phyloP scores from a whole-genome alignment of 306 rosid genomes.

The Inga laurina region DNA sequence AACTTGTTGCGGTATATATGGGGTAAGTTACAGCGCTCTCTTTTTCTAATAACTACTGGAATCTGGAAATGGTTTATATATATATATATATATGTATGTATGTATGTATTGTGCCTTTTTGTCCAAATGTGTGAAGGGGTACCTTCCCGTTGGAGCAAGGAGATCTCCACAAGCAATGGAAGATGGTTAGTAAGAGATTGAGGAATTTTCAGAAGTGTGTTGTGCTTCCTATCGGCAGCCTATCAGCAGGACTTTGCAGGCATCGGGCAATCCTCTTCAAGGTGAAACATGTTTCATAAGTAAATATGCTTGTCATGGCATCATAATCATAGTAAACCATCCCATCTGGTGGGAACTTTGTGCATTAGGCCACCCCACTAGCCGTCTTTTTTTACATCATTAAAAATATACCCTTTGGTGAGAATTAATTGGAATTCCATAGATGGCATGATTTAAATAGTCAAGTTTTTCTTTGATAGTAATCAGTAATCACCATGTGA shows the following conservation, averaged over 20 bases:
- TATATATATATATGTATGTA: background rate
- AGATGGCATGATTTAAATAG: background rate
- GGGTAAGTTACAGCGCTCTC: constrained; percentile 55
- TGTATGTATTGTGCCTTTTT: background rate
- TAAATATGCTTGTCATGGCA: background rate
- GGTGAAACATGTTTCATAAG: constrained; percentile 46
- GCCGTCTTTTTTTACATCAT: too few relatives aligned
- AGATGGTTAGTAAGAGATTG: constrained; percentile 76
- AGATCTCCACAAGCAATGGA: constrained; percentile 82
- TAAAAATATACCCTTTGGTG: background rate
- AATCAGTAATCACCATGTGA: background rate
- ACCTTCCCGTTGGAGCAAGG: constrained; percentile 80
- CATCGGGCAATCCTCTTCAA: constrained; percentile 98
- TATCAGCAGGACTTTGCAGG: constrained; percentile 89
- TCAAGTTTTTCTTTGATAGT: background rate
- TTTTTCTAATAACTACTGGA: background rate
- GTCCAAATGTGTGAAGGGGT: constrained; percentile 57
- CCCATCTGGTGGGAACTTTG: too few relatives aligned
- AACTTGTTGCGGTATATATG: constrained; percentile 90
- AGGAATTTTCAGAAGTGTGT: constrained; percentile 76
- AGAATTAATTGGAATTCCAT: background rate
- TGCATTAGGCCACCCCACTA: too few relatives aligned
- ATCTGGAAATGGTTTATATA: background rate
- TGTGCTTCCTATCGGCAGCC: constrained; percentile 87
- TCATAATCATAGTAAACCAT: background rate